phyloP scores from a whole-genome alignment of 2,329 filamentous ascomycete species.

The Exophiala sideris region DNA sequence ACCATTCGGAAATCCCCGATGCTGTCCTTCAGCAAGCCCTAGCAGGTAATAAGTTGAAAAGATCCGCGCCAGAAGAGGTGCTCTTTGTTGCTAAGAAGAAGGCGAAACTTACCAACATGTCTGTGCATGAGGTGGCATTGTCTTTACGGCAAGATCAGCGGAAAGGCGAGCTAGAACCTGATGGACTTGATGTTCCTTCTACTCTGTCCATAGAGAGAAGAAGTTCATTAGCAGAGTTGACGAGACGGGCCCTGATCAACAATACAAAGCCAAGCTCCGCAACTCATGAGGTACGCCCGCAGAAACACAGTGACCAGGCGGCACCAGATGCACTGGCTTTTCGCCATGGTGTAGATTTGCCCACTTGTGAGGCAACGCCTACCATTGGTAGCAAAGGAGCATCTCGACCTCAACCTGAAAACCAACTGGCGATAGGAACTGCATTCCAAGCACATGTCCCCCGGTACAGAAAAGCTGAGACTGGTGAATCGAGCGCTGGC shows the following conservation, averaged over 20 bases:
- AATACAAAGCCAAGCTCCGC: not conserved
- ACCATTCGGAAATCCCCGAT: not conserved
- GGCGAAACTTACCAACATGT: not conserved
- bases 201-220: not conserved
- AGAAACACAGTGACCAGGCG: not conserved
- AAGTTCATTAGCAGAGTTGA: conserved; percentile 7
- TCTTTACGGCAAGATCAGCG: not conserved
- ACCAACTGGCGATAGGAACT: too few species aligned
- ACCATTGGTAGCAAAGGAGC: too few species aligned
- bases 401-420: too few species aligned
- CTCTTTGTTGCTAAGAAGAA: conserved; percentile 6
- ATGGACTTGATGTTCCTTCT: too few species aligned
- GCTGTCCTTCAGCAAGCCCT: not conserved
- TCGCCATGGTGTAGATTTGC: not conserved
- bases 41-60: conserved; percentile 4
- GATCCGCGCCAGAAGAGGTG: not conserved
- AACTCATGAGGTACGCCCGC: not conserved
- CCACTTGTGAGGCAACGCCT: too few species aligned
- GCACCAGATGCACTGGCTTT: not conserved
- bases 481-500: too few species aligned
- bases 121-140: too few species aligned
- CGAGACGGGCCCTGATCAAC: not conserved
- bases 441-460: too few species aligned
- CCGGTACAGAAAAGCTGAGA: too few species aligned
- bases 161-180: not conserved